Evolutionary conservation across 192 early-diverging fungal genomes (phyloP).

Genomic region (Jimgerdemannia lactiflua): DNA sequence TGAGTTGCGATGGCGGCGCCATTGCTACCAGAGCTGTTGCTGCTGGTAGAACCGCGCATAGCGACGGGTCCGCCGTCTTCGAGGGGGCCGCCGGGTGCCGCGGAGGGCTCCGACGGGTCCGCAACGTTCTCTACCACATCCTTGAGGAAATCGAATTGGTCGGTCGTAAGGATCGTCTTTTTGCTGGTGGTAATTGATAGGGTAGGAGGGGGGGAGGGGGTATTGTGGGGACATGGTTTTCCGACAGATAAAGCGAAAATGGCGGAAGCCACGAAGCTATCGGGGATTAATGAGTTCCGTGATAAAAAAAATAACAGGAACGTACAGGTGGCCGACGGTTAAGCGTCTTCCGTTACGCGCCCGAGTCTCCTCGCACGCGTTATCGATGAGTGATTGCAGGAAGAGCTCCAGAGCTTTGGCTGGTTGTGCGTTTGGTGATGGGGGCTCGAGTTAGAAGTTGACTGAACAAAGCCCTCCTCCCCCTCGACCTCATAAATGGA

Average conservation of each 20-base stretch:
- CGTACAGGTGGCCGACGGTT: conserved; percentile 84
- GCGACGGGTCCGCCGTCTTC: no score
- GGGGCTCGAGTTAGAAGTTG: no score
- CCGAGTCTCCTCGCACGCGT: conserved; percentile 80
- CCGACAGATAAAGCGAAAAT: no score
- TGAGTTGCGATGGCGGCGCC: neutral
- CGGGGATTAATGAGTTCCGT: no score
- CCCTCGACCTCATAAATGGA: neutral
- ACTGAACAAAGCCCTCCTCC: neutral
- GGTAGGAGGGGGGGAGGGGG: no score
- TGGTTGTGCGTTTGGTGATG: conserved; percentile 10
- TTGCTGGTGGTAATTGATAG: conserved; percentile 42
- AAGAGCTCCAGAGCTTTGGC: conserved; percentile 96
- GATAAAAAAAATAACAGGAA: neutral
- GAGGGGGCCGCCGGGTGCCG: no score
- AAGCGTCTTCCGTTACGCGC: conserved; percentile 78
- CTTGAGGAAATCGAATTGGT: conserved; percentile 93
- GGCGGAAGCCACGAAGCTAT: no score
- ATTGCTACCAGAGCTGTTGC: neutral
- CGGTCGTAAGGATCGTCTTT: conserved; percentile 74
- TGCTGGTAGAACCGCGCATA: neutral
- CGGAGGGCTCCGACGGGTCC: conserved; percentile 41
- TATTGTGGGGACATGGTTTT: no score
- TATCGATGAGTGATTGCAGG: conserved; percentile 89
- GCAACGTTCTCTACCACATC: conserved; percentile 82